These are phyloP conservation scores for Coelastrella sp. DNA, from an alignment of 139 green algal genomes.

Conservation along the genomic window DNA sequence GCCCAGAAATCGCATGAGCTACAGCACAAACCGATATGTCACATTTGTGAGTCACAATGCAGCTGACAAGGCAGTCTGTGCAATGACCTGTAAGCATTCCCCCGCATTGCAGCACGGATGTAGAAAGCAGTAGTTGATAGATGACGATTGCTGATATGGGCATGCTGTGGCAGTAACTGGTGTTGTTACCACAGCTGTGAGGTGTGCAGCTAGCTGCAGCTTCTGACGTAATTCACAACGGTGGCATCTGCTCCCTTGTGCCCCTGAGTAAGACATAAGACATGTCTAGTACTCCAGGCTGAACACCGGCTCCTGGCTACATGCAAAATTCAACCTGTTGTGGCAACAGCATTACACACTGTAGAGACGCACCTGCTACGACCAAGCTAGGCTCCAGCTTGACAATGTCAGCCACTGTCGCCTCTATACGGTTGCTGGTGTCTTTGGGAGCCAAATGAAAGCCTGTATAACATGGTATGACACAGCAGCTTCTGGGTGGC, in stretches of 20 bases:
- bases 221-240: too few species aligned
- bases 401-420: slow-evolving; percentile 47
- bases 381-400: slow-evolving; percentile 32
- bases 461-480: slow-evolving; percentile 28
- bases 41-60: too few species aligned
- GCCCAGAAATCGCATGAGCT: too few species aligned
- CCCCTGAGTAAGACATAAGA: too few species aligned
- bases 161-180: not conserved
- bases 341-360: not conserved
- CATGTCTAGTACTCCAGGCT: too few species aligned
- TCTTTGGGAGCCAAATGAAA: slow-evolving; percentile 55
- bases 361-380: not conserved
- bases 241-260: too few species aligned
- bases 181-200: too few species aligned
- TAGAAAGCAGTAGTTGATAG: not conserved
- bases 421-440: slow-evolving; percentile 40
- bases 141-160: not conserved
- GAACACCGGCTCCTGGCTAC: not conserved
- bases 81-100: slow-evolving; percentile 27
- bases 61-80: slow-evolving; percentile 40
- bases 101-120: not conserved
- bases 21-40: too few species aligned
- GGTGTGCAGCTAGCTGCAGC: too few species aligned
- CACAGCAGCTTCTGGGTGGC: too few species aligned
- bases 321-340: not conserved